phyloP scores from a whole-genome alignment of 106 monocot genomes.

The Dendrobium huoshanense region DNA sequence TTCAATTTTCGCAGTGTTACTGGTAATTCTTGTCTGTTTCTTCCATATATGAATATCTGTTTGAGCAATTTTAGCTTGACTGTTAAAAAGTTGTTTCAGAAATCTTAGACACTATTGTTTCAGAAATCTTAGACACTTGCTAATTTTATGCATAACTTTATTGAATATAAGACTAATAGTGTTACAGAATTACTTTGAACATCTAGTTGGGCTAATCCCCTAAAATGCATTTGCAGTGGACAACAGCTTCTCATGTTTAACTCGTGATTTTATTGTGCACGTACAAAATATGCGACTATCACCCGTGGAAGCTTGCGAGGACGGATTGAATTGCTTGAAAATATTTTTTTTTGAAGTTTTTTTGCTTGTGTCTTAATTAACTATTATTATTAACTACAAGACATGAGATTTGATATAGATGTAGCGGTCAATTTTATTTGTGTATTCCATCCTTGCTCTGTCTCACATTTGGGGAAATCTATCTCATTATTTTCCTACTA shows the following conservation, averaged over 20 bases:
- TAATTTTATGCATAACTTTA: not conserved
- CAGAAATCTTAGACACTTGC: not conserved
- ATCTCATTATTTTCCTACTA: not conserved
- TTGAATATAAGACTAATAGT: not conserved
- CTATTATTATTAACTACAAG: not conserved
- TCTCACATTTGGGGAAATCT: not conserved
- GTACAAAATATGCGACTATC: not conserved
- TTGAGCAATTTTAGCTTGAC: not conserved
- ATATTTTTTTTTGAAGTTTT: no score
- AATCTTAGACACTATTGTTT: not conserved
- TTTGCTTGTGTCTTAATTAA: not conserved
- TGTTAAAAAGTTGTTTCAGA: not conserved
- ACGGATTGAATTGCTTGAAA: no score
- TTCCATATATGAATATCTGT: not conserved
- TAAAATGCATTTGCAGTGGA: not conserved
- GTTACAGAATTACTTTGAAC: not conserved
- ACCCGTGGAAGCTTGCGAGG: not conserved
- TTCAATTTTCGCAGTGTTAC: constrained; percentile 97
- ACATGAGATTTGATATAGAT: not conserved
- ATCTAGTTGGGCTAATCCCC: not conserved
- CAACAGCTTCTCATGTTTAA: not conserved
- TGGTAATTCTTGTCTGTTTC: constrained; percentile 27
- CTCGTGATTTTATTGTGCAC: not conserved
- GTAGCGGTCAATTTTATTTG: not conserved
- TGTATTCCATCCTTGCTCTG: not conserved